Evolutionary conservation across 345 rosid genomes (phyloP), one percentile per base, ranked within the genome.

Genomic region (Gossypium anomalum): DNA sequence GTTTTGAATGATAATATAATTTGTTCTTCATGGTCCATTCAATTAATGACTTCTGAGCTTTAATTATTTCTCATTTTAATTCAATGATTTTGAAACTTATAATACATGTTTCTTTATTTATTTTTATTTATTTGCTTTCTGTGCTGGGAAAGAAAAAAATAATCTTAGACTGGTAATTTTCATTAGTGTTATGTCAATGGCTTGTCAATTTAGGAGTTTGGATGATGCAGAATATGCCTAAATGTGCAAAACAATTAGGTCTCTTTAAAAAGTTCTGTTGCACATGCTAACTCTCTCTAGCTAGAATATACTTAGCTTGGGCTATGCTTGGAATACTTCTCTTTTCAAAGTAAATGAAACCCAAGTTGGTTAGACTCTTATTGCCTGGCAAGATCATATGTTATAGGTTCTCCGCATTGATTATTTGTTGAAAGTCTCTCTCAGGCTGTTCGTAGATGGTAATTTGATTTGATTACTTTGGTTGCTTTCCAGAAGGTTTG

Each of bases 231-330:
- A 72, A 43, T 59, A n/a, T 72, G 63, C 77, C 44, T 49, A 60
- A 15, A 59, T 44, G 23, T 23, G 71, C 76, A 17, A 73, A 59
- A 41, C 34, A 48, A 65, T 59, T 38, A 8, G 52, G 22, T 55
- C 49, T 67, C 22, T 66, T 27, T 2, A 45, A 69, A 76, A 49
- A 25, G 71, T 51, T 64, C 19, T 25, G 69, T 20, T 55, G 75
- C 77, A 57, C 79, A 74, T 74, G 79, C 78, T 25, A 59, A 67
- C 29, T 61, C 12, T 56, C 2, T 27, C 48, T 60, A 15, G 48
- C 58, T 61, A 29, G 62, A 68, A 66, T 78, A 72, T 78, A 56
- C 80, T 73, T 76, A 29, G 63, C 74, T 76, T 80, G 75, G 65
- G 41, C 68, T 65, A 45, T 73, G 78, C 66, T 13, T 70, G 51